These are phyloP conservation scores for Wilcoxina mikolae DNA, from an alignment of 495 filamentous ascomycete genomes.

Conservation along the genomic window DNA sequence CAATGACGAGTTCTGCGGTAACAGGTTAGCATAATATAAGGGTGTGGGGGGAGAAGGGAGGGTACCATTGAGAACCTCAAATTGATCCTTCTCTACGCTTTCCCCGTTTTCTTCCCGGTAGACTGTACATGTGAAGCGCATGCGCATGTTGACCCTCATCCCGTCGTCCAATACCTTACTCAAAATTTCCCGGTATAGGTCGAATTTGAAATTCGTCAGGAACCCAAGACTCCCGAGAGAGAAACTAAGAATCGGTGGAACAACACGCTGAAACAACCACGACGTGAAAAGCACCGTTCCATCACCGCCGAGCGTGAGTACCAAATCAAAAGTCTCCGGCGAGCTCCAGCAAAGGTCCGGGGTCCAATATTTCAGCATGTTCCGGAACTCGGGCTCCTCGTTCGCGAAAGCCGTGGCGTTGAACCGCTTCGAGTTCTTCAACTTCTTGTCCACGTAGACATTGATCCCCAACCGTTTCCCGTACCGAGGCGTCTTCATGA, in stretches of 20 bases:
- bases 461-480: constrained; percentile 8
- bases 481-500: constrained; percentile 57
- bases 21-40: constrained; percentile 9
- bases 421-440: constrained; percentile 75
- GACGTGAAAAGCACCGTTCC: constrained; percentile 89
- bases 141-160: constrained; percentile 69
- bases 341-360: constrained; percentile 56
- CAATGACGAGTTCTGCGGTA: constrained; percentile 47
- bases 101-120: constrained; percentile 57
- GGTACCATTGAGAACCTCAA: constrained; percentile 79
- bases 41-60: constrained; percentile 13
- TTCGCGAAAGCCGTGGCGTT: constrained; percentile 68
- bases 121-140: constrained; percentile 87
- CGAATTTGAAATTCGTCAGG: constrained; percentile 90
- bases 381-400: constrained; percentile 50
- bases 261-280: constrained; percentile 95
- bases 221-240: constrained; percentile 84
- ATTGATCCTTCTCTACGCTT: constrained; percentile 31
- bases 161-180: constrained; percentile 63
- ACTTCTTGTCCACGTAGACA: constrained; percentile 75
- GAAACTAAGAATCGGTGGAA: constrained; percentile 86
- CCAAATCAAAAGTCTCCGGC: constrained; percentile 85
- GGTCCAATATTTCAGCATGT: constrained; percentile 65
- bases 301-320: constrained; percentile 88
- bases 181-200: constrained; percentile 53